Percentiles rank a stretch among this genome's conserved stretches.
Conservation (phyloP, 768 basidiomycete genomes). For the Calocybe indica region DNA sequence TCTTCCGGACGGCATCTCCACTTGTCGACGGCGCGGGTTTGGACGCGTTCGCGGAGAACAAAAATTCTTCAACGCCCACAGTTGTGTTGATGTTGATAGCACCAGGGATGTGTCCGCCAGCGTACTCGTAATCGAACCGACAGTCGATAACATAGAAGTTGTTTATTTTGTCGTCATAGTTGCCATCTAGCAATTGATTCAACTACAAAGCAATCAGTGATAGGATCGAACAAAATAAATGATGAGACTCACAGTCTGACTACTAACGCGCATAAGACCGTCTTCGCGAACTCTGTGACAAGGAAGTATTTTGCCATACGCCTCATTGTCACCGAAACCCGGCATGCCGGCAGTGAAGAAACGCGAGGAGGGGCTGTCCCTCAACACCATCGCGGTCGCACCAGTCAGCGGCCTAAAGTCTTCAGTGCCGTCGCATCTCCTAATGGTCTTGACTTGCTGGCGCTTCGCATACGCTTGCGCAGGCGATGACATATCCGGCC, state of each 20-base stretch:
- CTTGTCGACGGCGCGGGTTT: conserved; percentile 68
- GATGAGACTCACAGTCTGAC: conserved; percentile 59
- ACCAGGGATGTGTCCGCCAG: conserved; percentile 87
- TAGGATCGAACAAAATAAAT: conserved; percentile 3
- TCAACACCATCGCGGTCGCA: conserved; percentile 45
- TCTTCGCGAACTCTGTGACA: conserved; percentile 94
- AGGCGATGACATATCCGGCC: conserved; percentile 70
- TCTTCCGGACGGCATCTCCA: conserved; percentile 70
- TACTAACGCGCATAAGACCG: conserved; percentile 86
- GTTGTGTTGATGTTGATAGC: conserved; percentile 90
- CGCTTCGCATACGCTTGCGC: conserved; percentile 77
- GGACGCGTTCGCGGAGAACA: conserved; percentile 52
- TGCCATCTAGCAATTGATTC: conserved; percentile 71
- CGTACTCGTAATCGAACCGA: conserved; percentile 95
- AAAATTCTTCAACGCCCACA: conserved; percentile 69
- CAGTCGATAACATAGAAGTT: conserved; percentile 88
- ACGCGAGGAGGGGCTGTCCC: conserved; percentile 54
- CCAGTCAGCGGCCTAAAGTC: conserved; percentile 75
- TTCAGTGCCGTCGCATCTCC: conserved; percentile 77
- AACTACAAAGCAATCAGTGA: conserved; percentile 42
- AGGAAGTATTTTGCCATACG: conserved; percentile 87
- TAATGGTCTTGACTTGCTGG: conserved; percentile 71
- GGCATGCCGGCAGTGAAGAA: conserved; percentile 60
- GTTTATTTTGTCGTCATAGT: conserved; percentile 56
- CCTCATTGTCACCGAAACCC: conserved; percentile 91